Evolutionary conservation across 2,329 filamentous ascomycete species (phyloP).

Genomic region (Herpotrichia juniperi): DNA sequence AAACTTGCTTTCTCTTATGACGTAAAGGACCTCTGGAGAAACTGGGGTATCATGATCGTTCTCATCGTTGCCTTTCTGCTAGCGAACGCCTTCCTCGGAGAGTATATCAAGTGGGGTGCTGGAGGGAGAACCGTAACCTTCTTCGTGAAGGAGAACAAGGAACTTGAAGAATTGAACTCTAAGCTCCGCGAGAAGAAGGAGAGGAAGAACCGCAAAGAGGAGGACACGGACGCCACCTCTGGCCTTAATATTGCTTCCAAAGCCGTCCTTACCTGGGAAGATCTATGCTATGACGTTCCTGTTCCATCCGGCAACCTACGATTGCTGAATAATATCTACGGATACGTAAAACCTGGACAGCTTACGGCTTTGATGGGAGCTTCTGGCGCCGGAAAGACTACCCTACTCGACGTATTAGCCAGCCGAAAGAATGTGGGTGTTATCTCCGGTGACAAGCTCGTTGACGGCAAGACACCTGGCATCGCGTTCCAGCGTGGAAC

Average conservation of each 20-base stretch:
- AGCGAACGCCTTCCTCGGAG: constrained; percentile 75
- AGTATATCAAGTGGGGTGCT: constrained; percentile 77
- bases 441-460: constrained; percentile 66
- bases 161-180: constrained; percentile 69
- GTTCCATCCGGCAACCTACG: constrained; percentile 63
- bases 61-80: constrained; percentile 78
- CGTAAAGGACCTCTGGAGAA: constrained; percentile 72
- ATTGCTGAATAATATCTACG: constrained; percentile 62
- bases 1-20: constrained; percentile 70
- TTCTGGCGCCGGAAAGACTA: constrained; percentile 82
- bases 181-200: constrained; percentile 66
- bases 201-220: constrained; percentile 54
- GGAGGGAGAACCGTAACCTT: constrained; percentile 82
- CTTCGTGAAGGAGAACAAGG: constrained; percentile 72
- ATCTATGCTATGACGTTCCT: constrained; percentile 71
- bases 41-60: constrained; percentile 68
- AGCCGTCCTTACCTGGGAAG: constrained; percentile 63
- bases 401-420: constrained; percentile 77
- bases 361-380: constrained; percentile 55
- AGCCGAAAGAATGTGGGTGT: constrained; percentile 69
- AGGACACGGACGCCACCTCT: constrained; percentile 48
- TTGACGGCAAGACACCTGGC: constrained; percentile 65
- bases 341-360: constrained; percentile 62
- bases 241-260: constrained; percentile 61
- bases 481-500: constrained; percentile 68